Conservation (phyloP, 768 basidiomycete species). For the Kwoniella sp. region DNA sequence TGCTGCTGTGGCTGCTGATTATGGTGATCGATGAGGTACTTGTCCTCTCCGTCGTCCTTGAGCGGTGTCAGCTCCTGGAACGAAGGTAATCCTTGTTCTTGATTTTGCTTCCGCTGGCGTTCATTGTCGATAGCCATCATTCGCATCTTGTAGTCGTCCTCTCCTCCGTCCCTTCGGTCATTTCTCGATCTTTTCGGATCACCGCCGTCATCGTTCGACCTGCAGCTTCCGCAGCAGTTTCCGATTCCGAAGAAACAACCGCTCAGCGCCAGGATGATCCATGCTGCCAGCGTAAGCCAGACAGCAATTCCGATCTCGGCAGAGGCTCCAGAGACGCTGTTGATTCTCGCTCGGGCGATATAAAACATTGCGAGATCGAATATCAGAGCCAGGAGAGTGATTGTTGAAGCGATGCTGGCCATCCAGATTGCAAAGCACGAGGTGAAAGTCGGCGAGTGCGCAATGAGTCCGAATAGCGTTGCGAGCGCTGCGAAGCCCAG, state of each 20-base stretch:
- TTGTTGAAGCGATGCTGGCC: constrained; percentile 69
- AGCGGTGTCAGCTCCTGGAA: constrained; percentile 43
- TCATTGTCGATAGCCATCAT: constrained; percentile 41
- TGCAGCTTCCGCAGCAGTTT: constrained; percentile 71
- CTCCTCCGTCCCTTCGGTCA: constrained; percentile 12
- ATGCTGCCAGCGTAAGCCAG: constrained; percentile 54
- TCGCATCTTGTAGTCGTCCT: constrained; percentile 52
- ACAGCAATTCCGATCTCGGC: constrained; percentile 72
- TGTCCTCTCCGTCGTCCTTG: constrained; percentile 40
- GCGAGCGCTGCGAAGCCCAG: constrained; percentile 72
- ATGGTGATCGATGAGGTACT: constrained; percentile 43
- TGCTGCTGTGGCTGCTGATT: constrained; percentile 5
- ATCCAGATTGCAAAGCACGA: constrained; percentile 55
- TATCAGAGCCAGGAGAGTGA: constrained; percentile 83
- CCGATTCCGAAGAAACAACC: constrained; percentile 87
- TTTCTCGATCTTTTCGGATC: constrained; percentile 28
- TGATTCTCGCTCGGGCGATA: constrained; percentile 81
- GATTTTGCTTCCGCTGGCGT: constrained; percentile 41
- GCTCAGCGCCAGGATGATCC: constrained; percentile 62
- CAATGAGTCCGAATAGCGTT: constrained; percentile 79
- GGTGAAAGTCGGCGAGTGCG: constrained; percentile 79
- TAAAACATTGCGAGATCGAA: constrained; percentile 92
- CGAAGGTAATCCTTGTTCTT: constrained; percentile 47
- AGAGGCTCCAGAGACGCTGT: constrained; percentile 68
- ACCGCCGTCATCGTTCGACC: constrained; percentile 29